Evolutionary conservation across 2,329 filamentous ascomycete species (phyloP), one percentile per base, ranked within the genome.

Genomic region (Scedosporium minutisporum): DNA sequence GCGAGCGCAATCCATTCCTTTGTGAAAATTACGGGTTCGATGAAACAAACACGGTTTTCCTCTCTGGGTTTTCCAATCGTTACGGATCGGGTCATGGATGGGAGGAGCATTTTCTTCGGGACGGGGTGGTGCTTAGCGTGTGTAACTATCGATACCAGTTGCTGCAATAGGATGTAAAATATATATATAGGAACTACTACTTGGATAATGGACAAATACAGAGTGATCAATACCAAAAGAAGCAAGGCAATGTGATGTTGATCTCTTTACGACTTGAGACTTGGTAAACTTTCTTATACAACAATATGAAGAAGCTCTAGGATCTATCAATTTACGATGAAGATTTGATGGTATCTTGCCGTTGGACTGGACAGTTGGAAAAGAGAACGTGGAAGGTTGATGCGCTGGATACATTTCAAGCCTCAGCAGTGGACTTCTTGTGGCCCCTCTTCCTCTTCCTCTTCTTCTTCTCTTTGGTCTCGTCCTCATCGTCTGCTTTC

Each of bases 391-490:
- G 5, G 42, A 55, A 60, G 57, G 29, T 33, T 9, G 18, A 55
- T 57, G 25, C 6, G 14, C 25, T 16, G 27, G 21, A 27, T 33
- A 33, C 25, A n/a, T 33, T 29, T 53, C 58, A 70, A 57, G 63
- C 65, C 58, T 68, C 67, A 44, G 70, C 73, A 7, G 65, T 70
- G 66, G 71, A 74, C 67, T 77, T 77, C 64, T 75, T 77, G 61
- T 72, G 73, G 70, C 77, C 79, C 61, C 79, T 79, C 68, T 80
- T 78, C 77, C 81, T 83, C 70, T 80, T 73, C 75, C 79, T 83
- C 72, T 76, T 79, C 71, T 79, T 82, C 67, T 71, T 71, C 64
- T 70, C 64, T 3, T 68, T 70, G 21, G 67, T 69, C 9, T 66
- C 66, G 48, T 62, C 64, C 55, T 57, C 68, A 21, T 65, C 72